A percentile compares a stretch with the other conserved stretches of the same genome.
Conservation (phyloP, 1,139 yeast species). For the Saccharomyces hybrid region DNA sequence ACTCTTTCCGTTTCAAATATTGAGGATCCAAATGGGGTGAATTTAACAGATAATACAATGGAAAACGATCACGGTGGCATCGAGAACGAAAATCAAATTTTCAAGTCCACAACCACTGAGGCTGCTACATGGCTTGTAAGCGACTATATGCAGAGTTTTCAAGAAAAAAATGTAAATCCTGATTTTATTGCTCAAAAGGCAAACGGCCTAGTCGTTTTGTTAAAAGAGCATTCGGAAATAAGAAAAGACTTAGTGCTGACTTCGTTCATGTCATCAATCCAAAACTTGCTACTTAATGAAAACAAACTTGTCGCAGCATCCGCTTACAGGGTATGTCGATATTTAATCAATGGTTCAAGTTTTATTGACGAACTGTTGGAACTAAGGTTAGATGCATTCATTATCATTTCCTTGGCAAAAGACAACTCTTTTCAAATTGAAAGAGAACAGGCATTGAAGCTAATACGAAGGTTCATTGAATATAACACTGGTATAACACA, state of each 20-base stretch:
- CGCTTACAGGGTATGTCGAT: slow-evolving; percentile 68
- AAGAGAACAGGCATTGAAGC: slow-evolving; percentile 70
- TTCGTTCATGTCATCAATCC: slow-evolving; percentile 54
- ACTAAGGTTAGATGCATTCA: slow-evolving; percentile 51
- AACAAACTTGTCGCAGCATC: slow-evolving; percentile 63
- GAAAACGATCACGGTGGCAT: background rate
- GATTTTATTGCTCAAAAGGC: slow-evolving; percentile 49
- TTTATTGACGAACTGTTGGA: slow-evolving; percentile 44
- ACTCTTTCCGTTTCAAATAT: background rate
- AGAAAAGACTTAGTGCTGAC: slow-evolving; percentile 59
- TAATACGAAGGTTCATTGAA: slow-evolving; percentile 56
- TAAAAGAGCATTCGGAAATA: slow-evolving; percentile 54
- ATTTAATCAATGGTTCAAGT: slow-evolving; percentile 48
- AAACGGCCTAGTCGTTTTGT: slow-evolving; percentile 52
- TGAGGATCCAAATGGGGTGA: background rate
- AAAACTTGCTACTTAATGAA: slow-evolving; percentile 50
- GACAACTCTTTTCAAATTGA: slow-evolving; percentile 49
- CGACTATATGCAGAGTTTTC: slow-evolving; percentile 42
- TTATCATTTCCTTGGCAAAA: slow-evolving; percentile 59
- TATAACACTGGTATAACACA: slow-evolving; percentile 45
- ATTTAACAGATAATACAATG: background rate
- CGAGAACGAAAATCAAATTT: background rate
- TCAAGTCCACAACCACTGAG: background rate
- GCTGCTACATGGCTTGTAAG: slow-evolving; percentile 44
- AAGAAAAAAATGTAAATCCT: slow-evolving; percentile 38